Conservation (phyloP, 495 filamentous ascomycete species). For the Aspergillus ostianus region DNA sequence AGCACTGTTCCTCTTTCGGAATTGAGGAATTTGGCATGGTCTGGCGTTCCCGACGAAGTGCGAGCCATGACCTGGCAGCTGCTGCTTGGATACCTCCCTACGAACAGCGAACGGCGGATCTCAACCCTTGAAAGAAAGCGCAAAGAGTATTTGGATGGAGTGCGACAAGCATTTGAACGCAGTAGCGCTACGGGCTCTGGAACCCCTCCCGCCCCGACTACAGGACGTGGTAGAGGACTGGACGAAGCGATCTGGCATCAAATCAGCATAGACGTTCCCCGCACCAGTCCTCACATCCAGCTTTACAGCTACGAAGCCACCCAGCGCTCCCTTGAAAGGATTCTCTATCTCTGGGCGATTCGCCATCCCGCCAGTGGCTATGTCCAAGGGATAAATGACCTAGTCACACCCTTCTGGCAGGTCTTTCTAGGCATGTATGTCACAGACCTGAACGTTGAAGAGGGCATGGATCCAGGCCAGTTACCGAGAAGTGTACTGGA, state of each 20-base stretch:
- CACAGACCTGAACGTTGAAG: slow-evolving; percentile 85
- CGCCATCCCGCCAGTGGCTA: slow-evolving; percentile 96
- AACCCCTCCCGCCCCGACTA: slow-evolving; percentile 36
- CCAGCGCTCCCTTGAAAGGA: slow-evolving; percentile 87
- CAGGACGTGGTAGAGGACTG: slow-evolving; percentile 65
- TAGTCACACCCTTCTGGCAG: slow-evolving; percentile 97
- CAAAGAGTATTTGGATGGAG: slow-evolving; percentile 95
- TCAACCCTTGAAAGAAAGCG: slow-evolving; percentile 90
- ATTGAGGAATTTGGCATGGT: slow-evolving; percentile 83
- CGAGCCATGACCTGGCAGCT: slow-evolving; percentile 98
- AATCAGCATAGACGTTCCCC: slow-evolving; percentile 96
- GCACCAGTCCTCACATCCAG: slow-evolving; percentile 93
- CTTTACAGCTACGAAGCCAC: slow-evolving; percentile 96
- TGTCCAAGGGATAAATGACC: slow-evolving; percentile 97
- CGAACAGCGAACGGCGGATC: slow-evolving; percentile 87
- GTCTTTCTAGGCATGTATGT: slow-evolving; percentile 95
- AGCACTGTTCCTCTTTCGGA: slow-evolving; percentile 84
- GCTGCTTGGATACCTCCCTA: slow-evolving; percentile 90
- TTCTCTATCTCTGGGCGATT: slow-evolving; percentile 97
- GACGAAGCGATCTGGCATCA: slow-evolving; percentile 98
- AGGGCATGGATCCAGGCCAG: slow-evolving; percentile 94
- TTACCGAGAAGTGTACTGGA: slow-evolving; percentile 87
- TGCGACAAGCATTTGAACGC: slow-evolving; percentile 89
- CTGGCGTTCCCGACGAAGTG: slow-evolving; percentile 89
- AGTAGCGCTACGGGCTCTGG: slow-evolving; percentile 40